Conservation (phyloP, 768 basidiomycete species). For the Pisolithus sp. region DNA sequence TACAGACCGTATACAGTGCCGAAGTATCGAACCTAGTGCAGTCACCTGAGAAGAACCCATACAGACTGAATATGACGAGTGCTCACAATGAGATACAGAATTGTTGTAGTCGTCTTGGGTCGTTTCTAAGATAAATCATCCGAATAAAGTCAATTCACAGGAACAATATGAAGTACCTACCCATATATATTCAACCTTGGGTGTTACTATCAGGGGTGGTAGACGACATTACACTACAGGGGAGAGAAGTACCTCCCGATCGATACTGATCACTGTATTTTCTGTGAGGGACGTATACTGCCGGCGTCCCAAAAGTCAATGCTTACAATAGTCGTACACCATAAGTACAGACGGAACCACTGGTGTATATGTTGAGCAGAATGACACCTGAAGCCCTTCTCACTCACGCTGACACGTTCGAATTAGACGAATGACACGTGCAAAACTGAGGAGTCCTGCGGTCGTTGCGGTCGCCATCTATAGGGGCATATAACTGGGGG, state of each 20-base stretch:
- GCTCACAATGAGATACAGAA: conserved; percentile 1
- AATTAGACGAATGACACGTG: not conserved
- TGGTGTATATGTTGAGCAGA: not conserved
- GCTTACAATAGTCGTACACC: conserved; percentile 2
- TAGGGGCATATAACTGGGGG: not conserved
- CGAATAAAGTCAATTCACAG: not conserved
- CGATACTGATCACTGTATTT: conserved; percentile 1
- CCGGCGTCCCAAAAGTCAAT: not conserved
- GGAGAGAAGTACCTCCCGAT: conserved; percentile 1
- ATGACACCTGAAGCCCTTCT: not conserved
- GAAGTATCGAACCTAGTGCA: not conserved
- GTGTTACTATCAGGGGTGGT: not conserved
- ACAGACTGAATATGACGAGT: not conserved
- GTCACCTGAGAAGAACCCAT: not conserved
- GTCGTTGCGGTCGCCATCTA: not conserved
- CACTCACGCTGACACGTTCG: not conserved
- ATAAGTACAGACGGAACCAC: conserved; percentile 1
- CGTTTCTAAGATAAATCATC: not conserved
- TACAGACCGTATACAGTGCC: conserved; percentile 1
- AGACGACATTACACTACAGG: not conserved
- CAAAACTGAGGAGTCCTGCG: not conserved
- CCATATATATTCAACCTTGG: conserved; percentile 3
- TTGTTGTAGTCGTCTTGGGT: not conserved
- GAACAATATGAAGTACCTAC: not conserved
- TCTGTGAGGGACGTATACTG: not conserved